phyloP scores from a whole-genome alignment of 345 rosid genomes.

The Atalantia buxifolia region DNA sequence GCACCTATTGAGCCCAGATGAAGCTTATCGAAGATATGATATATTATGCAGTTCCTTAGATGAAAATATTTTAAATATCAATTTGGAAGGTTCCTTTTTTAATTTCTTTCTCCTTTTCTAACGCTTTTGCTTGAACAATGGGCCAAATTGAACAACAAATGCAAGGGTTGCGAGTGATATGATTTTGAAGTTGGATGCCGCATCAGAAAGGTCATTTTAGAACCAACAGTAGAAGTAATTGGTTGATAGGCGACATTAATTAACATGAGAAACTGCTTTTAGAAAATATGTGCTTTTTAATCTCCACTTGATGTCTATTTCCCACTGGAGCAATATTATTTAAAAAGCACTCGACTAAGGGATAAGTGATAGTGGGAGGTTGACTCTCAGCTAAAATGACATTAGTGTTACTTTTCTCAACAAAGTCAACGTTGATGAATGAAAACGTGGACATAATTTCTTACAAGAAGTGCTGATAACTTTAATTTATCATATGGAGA shows the following conservation, averaged over 20 bases:
- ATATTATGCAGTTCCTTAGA: not conserved
- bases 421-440: slow-evolving; percentile 13
- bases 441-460: slow-evolving; percentile 7
- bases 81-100: not conserved
- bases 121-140: not conserved
- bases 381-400: slow-evolving; percentile 9
- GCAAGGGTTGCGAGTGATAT: not conserved
- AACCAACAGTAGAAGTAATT: not conserved
- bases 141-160: not conserved
- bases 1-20: slow-evolving; percentile 17
- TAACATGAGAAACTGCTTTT: not conserved
- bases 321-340: not conserved
- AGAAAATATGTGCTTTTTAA: not conserved
- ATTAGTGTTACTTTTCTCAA: not conserved
- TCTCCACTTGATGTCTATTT: not conserved
- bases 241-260: not conserved
- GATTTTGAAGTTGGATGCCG: not conserved
- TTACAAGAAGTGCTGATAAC: slow-evolving; percentile 1
- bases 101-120: not conserved
- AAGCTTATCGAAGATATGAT: not conserved
- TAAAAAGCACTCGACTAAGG: slow-evolving; percentile 2
- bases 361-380: slow-evolving; percentile 26
- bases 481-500: not conserved
- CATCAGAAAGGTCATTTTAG: not conserved
- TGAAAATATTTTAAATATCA: not conserved